Conservation (phyloP, 345 rosid species). For the Turnera subulata region DNA sequence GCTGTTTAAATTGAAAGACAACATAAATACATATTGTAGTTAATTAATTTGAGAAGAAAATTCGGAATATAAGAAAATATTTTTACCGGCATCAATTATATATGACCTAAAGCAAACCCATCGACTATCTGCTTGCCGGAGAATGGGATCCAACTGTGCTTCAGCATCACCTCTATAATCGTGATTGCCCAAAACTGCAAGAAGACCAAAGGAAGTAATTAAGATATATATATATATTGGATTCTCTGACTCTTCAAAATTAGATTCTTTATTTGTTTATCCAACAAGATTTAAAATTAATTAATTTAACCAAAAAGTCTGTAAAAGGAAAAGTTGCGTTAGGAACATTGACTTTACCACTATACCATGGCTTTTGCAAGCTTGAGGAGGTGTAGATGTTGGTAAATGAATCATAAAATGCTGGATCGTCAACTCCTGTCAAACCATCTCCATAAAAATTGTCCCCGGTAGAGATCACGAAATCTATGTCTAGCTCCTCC, state of each 20-base stretch:
- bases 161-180: constrained; percentile 20
- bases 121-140: constrained; percentile 14
- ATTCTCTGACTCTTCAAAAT: no score
- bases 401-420: constrained; percentile 10
- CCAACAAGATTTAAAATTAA: not conserved
- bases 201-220: no score
- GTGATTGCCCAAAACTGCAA: constrained; percentile 21
- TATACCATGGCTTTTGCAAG: constrained; percentile 18
- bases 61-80: no score
- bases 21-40: no score
- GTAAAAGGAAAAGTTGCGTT: not conserved
- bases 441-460: constrained; percentile 13
- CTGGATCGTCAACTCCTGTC: constrained; percentile 10
- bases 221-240: no score
- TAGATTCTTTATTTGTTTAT: no score
- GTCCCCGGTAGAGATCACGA: constrained; percentile 15
- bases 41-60: no score
- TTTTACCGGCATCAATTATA: constrained; percentile 14
- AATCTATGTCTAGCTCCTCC: constrained; percentile 7
- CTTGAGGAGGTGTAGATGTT: constrained; percentile 14
- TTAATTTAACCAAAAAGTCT: not conserved
- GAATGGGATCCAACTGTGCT: constrained; percentile 13
- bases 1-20: no score
- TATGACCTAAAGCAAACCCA: constrained; percentile 24
- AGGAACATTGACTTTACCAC: not conserved